A percentile compares a stretch with the other conserved stretches of the same genome.
These are phyloP conservation scores for Fusarium pseudograminearum DNA, from an alignment of 2,329 filamentous ascomycete species.

Conservation along the genomic window DNA sequence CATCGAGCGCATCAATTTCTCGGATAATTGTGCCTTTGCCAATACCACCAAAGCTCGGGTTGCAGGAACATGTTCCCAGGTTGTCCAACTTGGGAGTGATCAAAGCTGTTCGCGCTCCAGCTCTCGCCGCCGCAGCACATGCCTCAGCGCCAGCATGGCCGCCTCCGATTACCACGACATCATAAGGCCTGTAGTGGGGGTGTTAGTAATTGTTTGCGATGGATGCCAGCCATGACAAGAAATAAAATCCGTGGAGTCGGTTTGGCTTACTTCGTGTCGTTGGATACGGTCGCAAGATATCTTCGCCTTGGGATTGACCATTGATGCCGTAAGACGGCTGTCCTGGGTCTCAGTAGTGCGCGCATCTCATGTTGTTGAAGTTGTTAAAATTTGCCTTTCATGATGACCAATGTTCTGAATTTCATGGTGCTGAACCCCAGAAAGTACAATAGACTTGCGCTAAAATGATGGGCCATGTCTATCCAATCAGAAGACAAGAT, in stretches of 20 bases:
- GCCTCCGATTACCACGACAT: constrained; percentile 95
- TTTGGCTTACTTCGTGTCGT: constrained; percentile 47
- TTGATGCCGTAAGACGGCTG: constrained; percentile 35
- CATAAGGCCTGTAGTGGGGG: constrained; percentile 70
- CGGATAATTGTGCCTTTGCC: constrained; percentile 97
- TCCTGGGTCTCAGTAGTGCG: constrained; percentile 43
- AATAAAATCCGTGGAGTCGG: neutral
- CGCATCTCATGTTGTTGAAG: constrained; percentile 48
- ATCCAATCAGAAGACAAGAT: constrained; percentile 14
- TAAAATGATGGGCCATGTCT: neutral
- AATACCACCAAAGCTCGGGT: constrained; percentile 97
- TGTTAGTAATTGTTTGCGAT: constrained; percentile 22
- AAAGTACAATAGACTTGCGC: constrained; percentile 10
- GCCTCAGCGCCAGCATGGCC: constrained; percentile 97
- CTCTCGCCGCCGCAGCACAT: constrained; percentile 87
- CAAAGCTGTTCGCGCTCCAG: constrained; percentile 88
- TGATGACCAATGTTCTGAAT: constrained; percentile 17
- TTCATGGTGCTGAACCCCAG: constrained; percentile 9
- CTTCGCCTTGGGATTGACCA: constrained; percentile 34
- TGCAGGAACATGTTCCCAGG: constrained; percentile 94
- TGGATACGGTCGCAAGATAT: constrained; percentile 50
- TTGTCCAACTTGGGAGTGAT: constrained; percentile 90
- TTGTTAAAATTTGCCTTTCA: constrained; percentile 34
- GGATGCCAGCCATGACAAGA: constrained; percentile 19
- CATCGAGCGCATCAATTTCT: constrained; percentile 95